Evolutionary conservation across 441 rosid genomes (phyloP).

Genomic region (Aquilaria agallochum): DNA sequence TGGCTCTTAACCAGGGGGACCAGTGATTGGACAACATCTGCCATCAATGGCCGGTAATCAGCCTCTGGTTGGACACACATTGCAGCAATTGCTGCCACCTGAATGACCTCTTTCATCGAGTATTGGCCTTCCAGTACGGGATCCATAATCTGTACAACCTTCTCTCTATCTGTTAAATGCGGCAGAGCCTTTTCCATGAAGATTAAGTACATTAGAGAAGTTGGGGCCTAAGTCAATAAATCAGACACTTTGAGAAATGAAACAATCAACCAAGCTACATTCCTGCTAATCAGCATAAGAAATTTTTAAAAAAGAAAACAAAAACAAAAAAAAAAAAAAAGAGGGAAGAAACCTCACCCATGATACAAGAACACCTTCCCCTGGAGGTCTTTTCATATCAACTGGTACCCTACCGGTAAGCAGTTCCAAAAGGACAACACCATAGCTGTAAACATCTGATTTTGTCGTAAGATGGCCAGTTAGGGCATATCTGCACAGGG

Average conservation of each 20-base stretch:
- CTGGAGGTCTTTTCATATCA: conserved; percentile 60
- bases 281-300: no score
- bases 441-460: conserved; percentile 76
- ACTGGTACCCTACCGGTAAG: conserved; percentile 72
- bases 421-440: conserved; percentile 70
- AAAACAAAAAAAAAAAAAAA: neutral
- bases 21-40: conserved; percentile 89
- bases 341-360: conserved; percentile 38
- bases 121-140: conserved; percentile 80
- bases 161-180: conserved; percentile 69
- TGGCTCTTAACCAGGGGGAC: conserved; percentile 73
- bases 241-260: neutral
- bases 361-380: conserved; percentile 63
- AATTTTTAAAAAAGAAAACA: neutral
- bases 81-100: conserved; percentile 97
- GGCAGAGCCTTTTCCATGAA: conserved; percentile 64
- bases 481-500: conserved; percentile 49
- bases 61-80: conserved; percentile 96
- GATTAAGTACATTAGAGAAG: neutral
- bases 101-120: conserved; percentile 82
- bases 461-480: conserved; percentile 75
- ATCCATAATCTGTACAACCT: conserved; percentile 84
- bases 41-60: conserved; percentile 92
- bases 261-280: no score
- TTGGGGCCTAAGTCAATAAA: neutral